phyloP scores from a whole-genome alignment of 192 early-diverging fungal species.

The Geranomyces variabilis region DNA sequence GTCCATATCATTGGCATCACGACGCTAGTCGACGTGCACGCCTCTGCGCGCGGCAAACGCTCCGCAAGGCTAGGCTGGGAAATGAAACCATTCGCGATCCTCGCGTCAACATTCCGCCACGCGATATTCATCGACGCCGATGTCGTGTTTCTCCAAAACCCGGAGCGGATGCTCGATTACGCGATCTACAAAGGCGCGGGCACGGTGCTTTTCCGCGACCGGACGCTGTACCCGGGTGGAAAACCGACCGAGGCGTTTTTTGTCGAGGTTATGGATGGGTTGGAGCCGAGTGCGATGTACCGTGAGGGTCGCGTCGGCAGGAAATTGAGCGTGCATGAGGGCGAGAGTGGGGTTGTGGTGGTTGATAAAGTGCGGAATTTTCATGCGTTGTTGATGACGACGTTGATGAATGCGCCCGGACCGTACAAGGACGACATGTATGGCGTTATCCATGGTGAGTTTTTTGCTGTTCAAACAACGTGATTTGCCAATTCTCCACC shows the following conservation, averaged over 20 bases:
- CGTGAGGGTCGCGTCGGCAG: constrained; percentile 9
- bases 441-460: background rate
- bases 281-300: constrained; percentile 5
- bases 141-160: constrained; percentile 64
- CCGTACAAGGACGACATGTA: constrained; percentile 8
- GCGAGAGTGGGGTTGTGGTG: constrained; percentile 66
- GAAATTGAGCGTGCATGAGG: constrained; percentile 47
- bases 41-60: constrained; percentile 33
- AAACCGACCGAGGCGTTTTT: background rate
- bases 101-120: constrained; percentile 61
- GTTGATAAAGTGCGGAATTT: constrained; percentile 31
- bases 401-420: constrained; percentile 7
- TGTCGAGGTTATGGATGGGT: constrained; percentile 6
- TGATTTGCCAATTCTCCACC: no score
- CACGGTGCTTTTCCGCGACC: constrained; percentile 64
- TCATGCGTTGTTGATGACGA: constrained; percentile 3
- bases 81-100: constrained; percentile 71
- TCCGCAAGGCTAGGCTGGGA: constrained; percentile 56
- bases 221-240: constrained; percentile 18
- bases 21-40: constrained; percentile 44
- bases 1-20: constrained; percentile 34
- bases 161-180: constrained; percentile 58
- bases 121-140: constrained; percentile 76
- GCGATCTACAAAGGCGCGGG: constrained; percentile 62
- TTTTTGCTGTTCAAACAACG: no score